A percentile compares a stretch with the other conserved stretches of the same genome.
phyloP scores from a whole-genome alignment of 129 eudicot species.

The Calendula officinalis region DNA sequence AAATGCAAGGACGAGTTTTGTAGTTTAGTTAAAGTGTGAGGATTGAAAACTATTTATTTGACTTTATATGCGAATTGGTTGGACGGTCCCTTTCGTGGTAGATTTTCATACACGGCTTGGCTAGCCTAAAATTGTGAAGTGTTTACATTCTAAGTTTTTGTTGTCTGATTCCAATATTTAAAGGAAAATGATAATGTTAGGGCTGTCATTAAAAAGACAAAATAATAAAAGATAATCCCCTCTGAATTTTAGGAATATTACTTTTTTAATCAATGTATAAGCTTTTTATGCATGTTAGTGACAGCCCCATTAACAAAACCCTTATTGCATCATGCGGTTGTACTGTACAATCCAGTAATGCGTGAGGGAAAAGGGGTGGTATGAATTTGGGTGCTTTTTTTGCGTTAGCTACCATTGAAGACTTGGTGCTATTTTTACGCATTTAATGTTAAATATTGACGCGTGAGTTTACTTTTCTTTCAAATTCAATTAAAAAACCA shows the following conservation, averaged over 20 bases:
- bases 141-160: conserved; percentile 5
- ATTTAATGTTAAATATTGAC: conserved; percentile 18
- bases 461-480: conserved; percentile 24
- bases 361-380: neutral
- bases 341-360: conserved; percentile 20
- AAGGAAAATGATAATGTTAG: too few species aligned
- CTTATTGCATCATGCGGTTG: conserved; percentile 23
- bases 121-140: neutral
- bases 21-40: conserved; percentile 9
- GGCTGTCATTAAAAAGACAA: too few species aligned
- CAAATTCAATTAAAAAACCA: neutral
- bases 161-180: neutral
- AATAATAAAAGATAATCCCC: too few species aligned
- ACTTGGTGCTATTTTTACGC: conserved; percentile 23
- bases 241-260: too few species aligned
- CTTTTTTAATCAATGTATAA: too few species aligned
- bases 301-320: too few species aligned
- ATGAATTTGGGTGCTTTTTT: conserved; percentile 5
- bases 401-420: conserved; percentile 37
- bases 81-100: conserved; percentile 35
- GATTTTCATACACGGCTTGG: conserved; percentile 32
- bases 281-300: too few species aligned
- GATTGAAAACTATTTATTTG: conserved; percentile 37
- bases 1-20: conserved; percentile 2
- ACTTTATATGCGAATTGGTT: conserved; percentile 42